Evolutionary conservation across 768 basidiomycete genomes (phyloP).

Genomic region (Agaricus blazei): DNA sequence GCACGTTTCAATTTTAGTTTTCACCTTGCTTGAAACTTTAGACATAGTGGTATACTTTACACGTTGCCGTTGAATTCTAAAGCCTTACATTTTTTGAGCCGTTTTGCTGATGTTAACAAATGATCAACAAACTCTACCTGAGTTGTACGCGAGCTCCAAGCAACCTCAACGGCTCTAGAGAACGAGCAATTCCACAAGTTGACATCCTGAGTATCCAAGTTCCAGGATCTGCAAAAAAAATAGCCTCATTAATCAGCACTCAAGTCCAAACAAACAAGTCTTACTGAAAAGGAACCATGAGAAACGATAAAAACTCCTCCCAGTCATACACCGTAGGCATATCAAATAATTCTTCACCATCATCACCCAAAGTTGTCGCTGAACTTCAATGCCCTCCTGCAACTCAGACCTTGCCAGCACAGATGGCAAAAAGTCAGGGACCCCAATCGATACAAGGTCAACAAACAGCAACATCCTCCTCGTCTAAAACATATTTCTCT

Average conservation of each 20-base stretch:
- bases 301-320: conserved; percentile 38
- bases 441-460: conserved; percentile 37
- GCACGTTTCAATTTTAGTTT: too few relatives aligned
- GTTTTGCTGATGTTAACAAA: neutral
- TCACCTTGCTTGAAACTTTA: too few relatives aligned
- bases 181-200: neutral
- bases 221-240: conserved; percentile 23
- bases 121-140: neutral
- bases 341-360: conserved; percentile 27
- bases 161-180: neutral
- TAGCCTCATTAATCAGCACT: neutral
- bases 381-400: conserved; percentile 24
- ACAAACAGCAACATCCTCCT: conserved; percentile 41
- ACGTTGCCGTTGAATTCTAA: too few relatives aligned
- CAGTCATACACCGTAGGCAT: conserved; percentile 23
- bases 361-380: conserved; percentile 44
- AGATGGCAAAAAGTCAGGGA: conserved; percentile 33
- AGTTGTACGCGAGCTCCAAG: neutral
- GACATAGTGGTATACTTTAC: too few relatives aligned
- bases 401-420: conserved; percentile 23
- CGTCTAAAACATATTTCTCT: conserved; percentile 33
- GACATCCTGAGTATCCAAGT: conserved; percentile 35
- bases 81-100: too few relatives aligned
- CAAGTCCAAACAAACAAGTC: conserved; percentile 5
- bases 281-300: conserved; percentile 46